phyloP scores from a whole-genome alignment of 345 rosid genomes.

The Alliaria petiolata region DNA sequence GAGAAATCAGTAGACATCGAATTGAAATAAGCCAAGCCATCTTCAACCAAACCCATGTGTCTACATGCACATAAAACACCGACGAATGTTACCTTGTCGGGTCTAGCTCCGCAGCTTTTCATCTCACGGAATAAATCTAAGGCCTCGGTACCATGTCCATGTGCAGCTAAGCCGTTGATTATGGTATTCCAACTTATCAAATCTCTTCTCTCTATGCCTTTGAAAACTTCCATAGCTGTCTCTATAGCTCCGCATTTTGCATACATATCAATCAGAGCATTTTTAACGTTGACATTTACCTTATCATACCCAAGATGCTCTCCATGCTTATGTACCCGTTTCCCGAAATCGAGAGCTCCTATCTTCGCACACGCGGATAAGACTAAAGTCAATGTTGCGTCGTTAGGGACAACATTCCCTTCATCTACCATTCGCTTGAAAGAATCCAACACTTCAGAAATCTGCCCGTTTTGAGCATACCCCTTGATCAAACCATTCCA shows the following conservation, averaged over 20 bases:
- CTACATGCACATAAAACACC: slow-evolving; percentile 67
- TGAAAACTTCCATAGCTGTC: slow-evolving; percentile 55
- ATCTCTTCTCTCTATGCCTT: slow-evolving; percentile 52
- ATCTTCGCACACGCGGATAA: slow-evolving; percentile 76
- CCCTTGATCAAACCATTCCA: slow-evolving; percentile 81
- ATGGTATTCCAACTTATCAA: slow-evolving; percentile 81
- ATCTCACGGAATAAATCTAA: slow-evolving; percentile 55
- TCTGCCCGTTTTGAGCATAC: slow-evolving; percentile 41
- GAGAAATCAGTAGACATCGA: slow-evolving; percentile 62
- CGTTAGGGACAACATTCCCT: slow-evolving; percentile 50
- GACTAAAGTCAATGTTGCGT: slow-evolving; percentile 64
- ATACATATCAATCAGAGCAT: slow-evolving; percentile 82
- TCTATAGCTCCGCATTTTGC: slow-evolving; percentile 70
- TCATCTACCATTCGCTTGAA: slow-evolving; percentile 63
- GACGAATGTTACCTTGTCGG: slow-evolving; percentile 72
- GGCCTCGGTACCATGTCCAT: slow-evolving; percentile 67
- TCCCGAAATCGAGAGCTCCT: slow-evolving; percentile 77
- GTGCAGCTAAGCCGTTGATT: slow-evolving; percentile 63
- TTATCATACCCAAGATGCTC: slow-evolving; percentile 44
- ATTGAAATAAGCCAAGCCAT: slow-evolving; percentile 60
- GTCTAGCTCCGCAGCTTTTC: slow-evolving; percentile 47
- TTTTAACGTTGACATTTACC: slow-evolving; percentile 57
- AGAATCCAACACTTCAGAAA: slow-evolving; percentile 45
- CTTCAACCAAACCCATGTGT: slow-evolving; percentile 72
- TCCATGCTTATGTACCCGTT: slow-evolving; percentile 64